Evolutionary conservation across 1,139 yeast species (phyloP).

Genomic region (Blastobotrys capitulatus): DNA sequence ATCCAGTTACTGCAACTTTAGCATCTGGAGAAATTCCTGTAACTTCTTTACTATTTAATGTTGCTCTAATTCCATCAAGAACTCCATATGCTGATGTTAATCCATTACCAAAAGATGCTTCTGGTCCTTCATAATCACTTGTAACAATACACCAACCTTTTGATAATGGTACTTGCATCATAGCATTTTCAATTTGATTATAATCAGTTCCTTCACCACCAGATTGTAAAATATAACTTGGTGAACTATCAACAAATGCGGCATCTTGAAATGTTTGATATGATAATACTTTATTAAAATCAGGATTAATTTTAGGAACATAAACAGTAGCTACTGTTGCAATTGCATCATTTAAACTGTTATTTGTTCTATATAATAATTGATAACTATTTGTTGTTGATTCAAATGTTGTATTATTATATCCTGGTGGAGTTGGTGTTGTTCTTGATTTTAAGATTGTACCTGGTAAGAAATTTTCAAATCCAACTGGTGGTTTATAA

Average conservation of each 20-base stretch:
- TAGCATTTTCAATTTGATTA: too few species aligned
- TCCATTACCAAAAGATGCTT: slow-evolving; percentile 23
- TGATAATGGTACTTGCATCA: not conserved
- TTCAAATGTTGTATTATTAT: too few species aligned
- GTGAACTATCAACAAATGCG: slow-evolving; percentile 25
- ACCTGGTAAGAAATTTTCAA: too few species aligned
- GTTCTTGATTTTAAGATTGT: too few species aligned
- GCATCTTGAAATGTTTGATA: slow-evolving; percentile 29
- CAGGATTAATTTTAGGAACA: slow-evolving; percentile 19
- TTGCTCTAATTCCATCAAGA: slow-evolving; percentile 27
- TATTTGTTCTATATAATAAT: slow-evolving; percentile 25
- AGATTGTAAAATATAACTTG: slow-evolving; percentile 19
- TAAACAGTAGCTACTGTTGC: slow-evolving; percentile 28
- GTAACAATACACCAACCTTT: slow-evolving; percentile 19
- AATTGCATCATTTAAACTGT: slow-evolving; percentile 23
- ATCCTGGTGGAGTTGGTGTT: too few species aligned
- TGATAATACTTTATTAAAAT: slow-evolving; percentile 20
- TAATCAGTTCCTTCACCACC: too few species aligned
- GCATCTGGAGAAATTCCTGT: slow-evolving; percentile 18
- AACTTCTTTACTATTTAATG: slow-evolving; percentile 8
- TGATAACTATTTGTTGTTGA: slow-evolving; percentile 14
- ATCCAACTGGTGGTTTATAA: too few species aligned
- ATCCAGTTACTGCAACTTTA: slow-evolving; percentile 24
- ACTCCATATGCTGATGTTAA: slow-evolving; percentile 24
- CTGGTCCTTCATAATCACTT: slow-evolving; percentile 30